Base-by-base conservation (phyloP, 106 monocot genomes). In the Ottelia alismoides region DNA sequence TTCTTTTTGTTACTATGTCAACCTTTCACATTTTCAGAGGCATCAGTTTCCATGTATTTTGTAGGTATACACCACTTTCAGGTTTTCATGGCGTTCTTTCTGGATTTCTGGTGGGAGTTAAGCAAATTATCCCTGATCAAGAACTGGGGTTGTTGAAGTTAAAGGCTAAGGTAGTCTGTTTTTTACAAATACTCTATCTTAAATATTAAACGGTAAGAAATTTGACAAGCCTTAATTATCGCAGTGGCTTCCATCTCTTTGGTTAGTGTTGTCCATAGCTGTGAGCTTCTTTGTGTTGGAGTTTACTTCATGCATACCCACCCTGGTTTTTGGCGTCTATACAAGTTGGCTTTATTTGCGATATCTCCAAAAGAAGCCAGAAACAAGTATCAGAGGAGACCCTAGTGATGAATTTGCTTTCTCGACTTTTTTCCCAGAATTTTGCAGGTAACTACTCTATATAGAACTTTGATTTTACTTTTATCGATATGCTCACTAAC, bases 381-480 rank as follows among this genome's bases (percentile, higher is more conserved):
- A 94, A 73, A 81, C 84, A 56, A 68, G 78, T 55, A 71, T 94
- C n/a, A 88, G 78, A 55, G 93, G 93, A 30, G 93, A 94, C 60
- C 93, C 93, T 57, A 94, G 93, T 64, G 93, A 94, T 47, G 93
- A 94, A 27, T 94, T 94, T 60, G 80, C 78, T 20, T 94, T 88
- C 73, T 80, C 93, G 19, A 72, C 77, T 12, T 94, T 93, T 71
- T 93, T 93, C 65, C 92, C 87, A 30, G 77, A 87, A 58, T 77
- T 93, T 66, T 43, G 83, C 40, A 57, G 87, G 92, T 94, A 77
- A 27, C 11, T 27, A n/a, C 18, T 21, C 25, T 47, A 17, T 45
- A 22, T 30, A 11, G 23, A 52, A 30, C 22, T 0, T 30, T 62
- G 21, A 28, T 0, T 10, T 31, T 62, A 22, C 3, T 51, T 62